Base-by-base conservation (phyloP, 495 filamentous ascomycete species). In the Neurospora pannonica region DNA sequence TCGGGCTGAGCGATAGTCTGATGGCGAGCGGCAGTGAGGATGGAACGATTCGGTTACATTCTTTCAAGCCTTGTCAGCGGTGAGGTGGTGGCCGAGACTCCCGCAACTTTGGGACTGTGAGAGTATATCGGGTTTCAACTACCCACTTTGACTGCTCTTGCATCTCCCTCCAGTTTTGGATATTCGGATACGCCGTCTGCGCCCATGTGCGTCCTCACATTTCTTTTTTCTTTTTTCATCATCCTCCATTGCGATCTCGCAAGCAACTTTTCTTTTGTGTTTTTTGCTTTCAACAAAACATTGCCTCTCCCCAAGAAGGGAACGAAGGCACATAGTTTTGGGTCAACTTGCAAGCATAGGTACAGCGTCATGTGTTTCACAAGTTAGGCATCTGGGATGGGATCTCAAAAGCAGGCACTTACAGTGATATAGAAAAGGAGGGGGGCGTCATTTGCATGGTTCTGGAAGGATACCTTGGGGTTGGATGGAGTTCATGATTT, bases 11-110 rank as follows among this genome's bases (percentile, higher is more conserved):
- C 75, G 96, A 98, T 80, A 90, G 89, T 76, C 88, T 92, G 46
- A 91, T 98, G 86, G 91, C 91, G 60, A 97, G 92, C 75, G 96
- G 95, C 15, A 91, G 96, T 74, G 97, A 98, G 80, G 96, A 99
- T 81, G 92, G 92, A 71, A 93, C 95, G 74, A 93, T 97, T 21
- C 86, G 95, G 78, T 85, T 98, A 82, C 94, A 96, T 80, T 92
- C 90, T 78, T 97, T 97, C 82, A 92, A 89, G 77, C 54, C 54
- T 36, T 67, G 54, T 67, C 54, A 17, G 15, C 54, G 34, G 31
- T 67, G 54, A 34, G 54, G 15, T 67, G 88, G 84, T 72, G 85
- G 84, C 79, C 81, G 75, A 71, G 80, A 77, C 31, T 71, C 75
- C 67, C 77, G 79, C 69, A 79, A 82, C 39, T 75, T 74, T 38